Conservation (phyloP, 2,329 filamentous ascomycete species). For the Pseudopyricularia javanii region DNA sequence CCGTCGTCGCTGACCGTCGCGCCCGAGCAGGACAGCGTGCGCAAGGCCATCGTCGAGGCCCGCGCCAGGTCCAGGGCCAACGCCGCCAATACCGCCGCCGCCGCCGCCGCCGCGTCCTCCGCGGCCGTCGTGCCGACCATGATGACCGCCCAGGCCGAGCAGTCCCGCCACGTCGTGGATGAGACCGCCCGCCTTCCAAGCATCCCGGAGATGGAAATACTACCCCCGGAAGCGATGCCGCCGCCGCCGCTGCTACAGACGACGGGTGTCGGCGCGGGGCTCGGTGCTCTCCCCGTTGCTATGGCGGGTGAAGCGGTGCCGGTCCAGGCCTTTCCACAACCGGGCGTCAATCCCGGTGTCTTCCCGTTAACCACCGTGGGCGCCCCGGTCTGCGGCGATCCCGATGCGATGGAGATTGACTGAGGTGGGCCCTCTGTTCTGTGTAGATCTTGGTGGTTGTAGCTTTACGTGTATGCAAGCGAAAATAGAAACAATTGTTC, state of each 20-base stretch:
- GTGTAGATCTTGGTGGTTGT: background rate
- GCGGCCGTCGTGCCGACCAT: constrained; percentile 6
- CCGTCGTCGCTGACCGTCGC: constrained; percentile 67
- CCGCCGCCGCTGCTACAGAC: no score
- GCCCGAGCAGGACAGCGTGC: constrained; percentile 62
- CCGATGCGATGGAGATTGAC: background rate
- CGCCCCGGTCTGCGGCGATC: background rate
- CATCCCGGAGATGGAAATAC: background rate
- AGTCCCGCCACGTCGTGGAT: background rate
- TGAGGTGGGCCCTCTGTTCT: background rate
- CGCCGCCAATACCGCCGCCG: constrained; percentile 26
- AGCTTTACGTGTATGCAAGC: background rate
- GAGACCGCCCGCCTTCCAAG: background rate
- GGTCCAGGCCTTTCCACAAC: background rate
- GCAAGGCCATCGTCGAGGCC: constrained; percentile 73
- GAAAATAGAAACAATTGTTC: no score
- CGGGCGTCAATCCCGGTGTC: background rate
- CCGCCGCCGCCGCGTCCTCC: background rate
- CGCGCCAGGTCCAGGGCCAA: constrained; percentile 54
- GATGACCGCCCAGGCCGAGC: no score
- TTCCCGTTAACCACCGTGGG: background rate
- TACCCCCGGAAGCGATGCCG: background rate
- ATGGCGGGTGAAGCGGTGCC: background rate
- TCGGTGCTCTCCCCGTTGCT: background rate
- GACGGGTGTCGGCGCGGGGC: background rate